Evolutionary conservation across 768 basidiomycete genomes (phyloP).

Genomic region (Amanita thiersii): DNA sequence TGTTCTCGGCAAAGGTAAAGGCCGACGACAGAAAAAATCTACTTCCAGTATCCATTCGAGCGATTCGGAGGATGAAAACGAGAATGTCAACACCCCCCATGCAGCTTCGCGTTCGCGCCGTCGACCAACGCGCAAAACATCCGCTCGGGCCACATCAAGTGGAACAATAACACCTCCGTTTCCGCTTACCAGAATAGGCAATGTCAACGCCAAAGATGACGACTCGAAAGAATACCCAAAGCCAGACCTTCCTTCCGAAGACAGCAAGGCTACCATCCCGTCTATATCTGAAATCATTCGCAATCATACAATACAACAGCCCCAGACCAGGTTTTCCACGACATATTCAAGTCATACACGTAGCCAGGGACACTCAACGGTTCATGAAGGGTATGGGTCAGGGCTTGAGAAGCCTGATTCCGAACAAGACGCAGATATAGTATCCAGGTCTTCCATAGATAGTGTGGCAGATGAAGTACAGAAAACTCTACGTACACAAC

Average conservation of each 20-base stretch:
- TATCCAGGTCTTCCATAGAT: constrained; percentile 82
- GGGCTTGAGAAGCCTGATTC: constrained; percentile 39
- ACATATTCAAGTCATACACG: constrained; percentile 38
- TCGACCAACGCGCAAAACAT: constrained; percentile 23
- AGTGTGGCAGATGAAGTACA: constrained; percentile 81
- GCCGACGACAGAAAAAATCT: constrained; percentile 22
- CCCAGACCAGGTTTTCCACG: constrained; percentile 37
- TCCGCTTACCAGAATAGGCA: constrained; percentile 9
- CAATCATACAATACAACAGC: constrained; percentile 58
- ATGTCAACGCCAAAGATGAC: constrained; percentile 13
- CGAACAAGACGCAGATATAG: constrained; percentile 54
- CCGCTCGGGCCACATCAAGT: constrained; percentile 23
- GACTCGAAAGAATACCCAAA: constrained; percentile 12
- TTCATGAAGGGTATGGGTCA: constrained; percentile 47
- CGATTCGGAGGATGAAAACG: constrained; percentile 46
- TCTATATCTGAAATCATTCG: constrained; percentile 88
- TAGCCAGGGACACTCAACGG: constrained; percentile 36
- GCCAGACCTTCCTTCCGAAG: constrained; percentile 19
- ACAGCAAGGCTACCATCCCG: constrained; percentile 49
- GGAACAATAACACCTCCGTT: constrained; percentile 2
- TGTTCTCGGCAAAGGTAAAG: constrained; percentile 49
- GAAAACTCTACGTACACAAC: constrained; percentile 59
- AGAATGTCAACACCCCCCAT: constrained; percentile 16
- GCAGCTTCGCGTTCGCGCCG: constrained; percentile 20
- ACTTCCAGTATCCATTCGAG: constrained; percentile 23